Conservation (phyloP, 768 basidiomycete species). For the Ramaria rubella region DNA sequence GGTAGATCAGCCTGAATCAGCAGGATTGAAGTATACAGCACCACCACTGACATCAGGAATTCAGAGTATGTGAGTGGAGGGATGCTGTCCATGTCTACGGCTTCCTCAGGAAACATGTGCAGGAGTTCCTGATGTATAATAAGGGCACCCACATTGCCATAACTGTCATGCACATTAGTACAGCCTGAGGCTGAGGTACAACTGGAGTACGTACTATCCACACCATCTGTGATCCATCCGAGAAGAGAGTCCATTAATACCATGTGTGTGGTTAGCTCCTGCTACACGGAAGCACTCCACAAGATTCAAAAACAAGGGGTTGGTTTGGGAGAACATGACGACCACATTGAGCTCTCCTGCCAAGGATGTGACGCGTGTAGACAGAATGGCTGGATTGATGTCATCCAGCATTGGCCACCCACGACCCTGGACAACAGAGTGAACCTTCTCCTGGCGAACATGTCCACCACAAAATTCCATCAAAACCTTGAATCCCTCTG, state of each 20-base stretch:
- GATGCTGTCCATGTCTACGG: not conserved
- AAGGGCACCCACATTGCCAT: not conserved
- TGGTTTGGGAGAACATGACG: not conserved
- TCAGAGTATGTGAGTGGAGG: not conserved
- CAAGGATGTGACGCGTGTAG: not conserved
- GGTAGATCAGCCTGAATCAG: not conserved
- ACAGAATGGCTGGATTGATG: not conserved
- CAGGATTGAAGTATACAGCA: not conserved
- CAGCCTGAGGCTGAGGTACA: not conserved
- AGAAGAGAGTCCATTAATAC: not conserved
- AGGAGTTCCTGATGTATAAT: not conserved
- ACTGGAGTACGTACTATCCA: not conserved
- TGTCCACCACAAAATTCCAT: not conserved
- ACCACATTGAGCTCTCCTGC: not conserved
- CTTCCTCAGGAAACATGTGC: not conserved
- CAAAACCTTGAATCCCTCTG: not conserved
- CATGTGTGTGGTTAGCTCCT: not conserved
- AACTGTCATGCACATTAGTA: not conserved
- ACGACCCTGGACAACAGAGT: not conserved
- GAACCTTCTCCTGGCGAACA: not conserved
- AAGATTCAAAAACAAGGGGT: not conserved
- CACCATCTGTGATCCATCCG: not conserved
- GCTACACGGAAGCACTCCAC: not conserved
- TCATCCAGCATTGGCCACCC: not conserved
- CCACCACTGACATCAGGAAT: not conserved